A percentile compares a stretch with the other conserved stretches of the same genome.
phyloP scores from a whole-genome alignment of 2,329 filamentous ascomycete genomes.

The Exophiala aquamarina region DNA sequence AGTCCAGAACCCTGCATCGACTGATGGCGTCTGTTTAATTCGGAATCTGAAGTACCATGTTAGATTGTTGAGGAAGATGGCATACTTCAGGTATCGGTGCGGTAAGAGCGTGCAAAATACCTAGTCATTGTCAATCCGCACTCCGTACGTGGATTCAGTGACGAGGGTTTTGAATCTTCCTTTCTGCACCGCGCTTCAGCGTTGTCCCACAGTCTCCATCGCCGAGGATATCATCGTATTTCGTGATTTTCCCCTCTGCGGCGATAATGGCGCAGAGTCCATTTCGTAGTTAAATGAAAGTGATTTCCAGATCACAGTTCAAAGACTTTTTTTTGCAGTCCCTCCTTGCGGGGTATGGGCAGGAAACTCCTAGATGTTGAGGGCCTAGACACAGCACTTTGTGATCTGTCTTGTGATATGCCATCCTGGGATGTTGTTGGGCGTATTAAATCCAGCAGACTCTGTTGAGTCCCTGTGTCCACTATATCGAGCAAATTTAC shows the following conservation, averaged over 20 bases:
- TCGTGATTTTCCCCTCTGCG: conserved; percentile 63
- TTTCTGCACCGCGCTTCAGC: conserved; percentile 54
- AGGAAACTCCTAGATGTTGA: no score
- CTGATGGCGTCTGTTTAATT: background rate
- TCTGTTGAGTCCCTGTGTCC: no score
- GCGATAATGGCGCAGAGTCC: conserved; percentile 27
- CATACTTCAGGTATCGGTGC: conserved; percentile 60
- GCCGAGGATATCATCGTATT: conserved; percentile 63
- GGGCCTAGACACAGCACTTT: no score
- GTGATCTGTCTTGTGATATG: background rate
- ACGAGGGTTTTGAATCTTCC: conserved; percentile 36
- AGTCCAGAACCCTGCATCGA: conserved; percentile 4
- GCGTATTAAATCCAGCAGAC: conserved; percentile 69
- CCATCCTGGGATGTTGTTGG: conserved; percentile 49
- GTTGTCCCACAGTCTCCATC: conserved; percentile 68
- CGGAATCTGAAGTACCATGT: background rate
- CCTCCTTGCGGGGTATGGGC: no score
- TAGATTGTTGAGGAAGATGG: conserved; percentile 19
- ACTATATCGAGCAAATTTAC: conserved; percentile 3
- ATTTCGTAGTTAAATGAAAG: background rate
- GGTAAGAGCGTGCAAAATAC: conserved; percentile 12
- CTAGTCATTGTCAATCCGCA: background rate
- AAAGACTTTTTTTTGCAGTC: background rate
- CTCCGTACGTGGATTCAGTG: conserved; percentile 37
- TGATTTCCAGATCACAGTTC: background rate